Evolutionary conservation across 306 rosid genomes (phyloP).

Genomic region (Crataegus laevigata): DNA sequence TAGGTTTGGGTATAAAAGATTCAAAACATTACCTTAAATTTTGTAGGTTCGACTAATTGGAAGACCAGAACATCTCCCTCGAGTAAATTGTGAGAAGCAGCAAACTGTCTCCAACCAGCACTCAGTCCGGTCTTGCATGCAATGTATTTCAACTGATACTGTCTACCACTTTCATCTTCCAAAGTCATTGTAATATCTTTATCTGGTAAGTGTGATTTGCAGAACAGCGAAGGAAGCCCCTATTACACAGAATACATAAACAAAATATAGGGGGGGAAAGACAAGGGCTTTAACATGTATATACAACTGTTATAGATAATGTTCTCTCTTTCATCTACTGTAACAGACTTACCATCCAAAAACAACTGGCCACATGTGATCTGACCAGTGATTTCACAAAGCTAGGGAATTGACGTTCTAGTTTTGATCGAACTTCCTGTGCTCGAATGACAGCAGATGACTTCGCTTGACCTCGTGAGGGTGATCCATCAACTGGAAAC

Average conservation of each 20-base stretch:
- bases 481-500: slow-evolving; percentile 32
- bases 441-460: slow-evolving; percentile 79
- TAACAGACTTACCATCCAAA: slow-evolving; percentile 69
- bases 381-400: slow-evolving; percentile 86
- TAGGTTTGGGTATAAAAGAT: neutral
- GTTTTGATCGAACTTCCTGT: slow-evolving; percentile 44
- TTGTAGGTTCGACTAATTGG: slow-evolving; percentile 75
- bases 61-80: slow-evolving; percentile 87
- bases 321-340: neutral
- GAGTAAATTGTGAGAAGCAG: slow-evolving; percentile 64
- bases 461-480: slow-evolving; percentile 55
- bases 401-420: slow-evolving; percentile 50
- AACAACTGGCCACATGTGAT: slow-evolving; percentile 80
- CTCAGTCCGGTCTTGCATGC: slow-evolving; percentile 82
- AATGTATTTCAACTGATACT: slow-evolving; percentile 54
- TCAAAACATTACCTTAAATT: slow-evolving; percentile 57
- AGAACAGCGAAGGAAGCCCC: slow-evolving; percentile 72
- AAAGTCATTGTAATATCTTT: slow-evolving; percentile 56
- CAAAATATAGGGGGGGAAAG: neutral
- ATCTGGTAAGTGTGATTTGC: slow-evolving; percentile 63
- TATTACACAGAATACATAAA: slow-evolving; percentile 8
- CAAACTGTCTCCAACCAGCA: slow-evolving; percentile 96
- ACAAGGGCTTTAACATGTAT: slow-evolving; percentile 1
- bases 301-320: neutral
- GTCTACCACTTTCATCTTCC: slow-evolving; percentile 77